Conservation (phyloP, 495 filamentous ascomycete species). For the Trypethelium eluteriae region DNA sequence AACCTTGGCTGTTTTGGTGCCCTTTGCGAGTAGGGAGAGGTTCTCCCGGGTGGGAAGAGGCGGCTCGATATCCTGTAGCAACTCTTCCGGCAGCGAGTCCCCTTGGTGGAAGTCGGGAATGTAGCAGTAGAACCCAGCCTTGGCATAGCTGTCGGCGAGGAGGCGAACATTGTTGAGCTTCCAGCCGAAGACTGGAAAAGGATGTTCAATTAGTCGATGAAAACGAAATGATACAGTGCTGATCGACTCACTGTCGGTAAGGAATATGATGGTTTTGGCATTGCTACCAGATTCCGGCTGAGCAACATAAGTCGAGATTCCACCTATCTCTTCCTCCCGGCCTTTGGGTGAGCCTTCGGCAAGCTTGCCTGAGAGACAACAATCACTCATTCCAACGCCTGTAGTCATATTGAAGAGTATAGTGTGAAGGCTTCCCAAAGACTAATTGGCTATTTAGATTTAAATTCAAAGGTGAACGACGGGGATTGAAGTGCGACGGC, state of each 20-base stretch:
- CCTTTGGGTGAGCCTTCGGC: constrained; percentile 24
- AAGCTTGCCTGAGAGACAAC: constrained; percentile 30
- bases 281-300: constrained; percentile 23
- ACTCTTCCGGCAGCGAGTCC: constrained; percentile 27
- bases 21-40: constrained; percentile 21
- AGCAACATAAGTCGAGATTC: constrained; percentile 27
- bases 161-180: constrained; percentile 28
- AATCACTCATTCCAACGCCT: constrained; percentile 23
- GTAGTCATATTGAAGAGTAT: not conserved
- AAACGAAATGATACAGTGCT: not conserved
- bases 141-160: constrained; percentile 31
- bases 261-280: constrained; percentile 26
- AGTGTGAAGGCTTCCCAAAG: not conserved
- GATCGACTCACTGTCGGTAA: constrained; percentile 25
- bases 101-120: constrained; percentile 31
- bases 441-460: not conserved
- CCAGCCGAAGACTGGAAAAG: constrained; percentile 29
- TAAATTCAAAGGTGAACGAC: too few relatives aligned
- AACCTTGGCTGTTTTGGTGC: constrained; percentile 25
- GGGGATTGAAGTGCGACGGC: too few relatives aligned
- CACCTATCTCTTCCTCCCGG: constrained; percentile 21
- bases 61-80: constrained; percentile 31
- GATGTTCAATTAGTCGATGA: not conserved
- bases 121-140: constrained; percentile 27
- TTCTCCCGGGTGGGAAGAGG: constrained; percentile 25